Evolutionary conservation across 1,284 basidiomycete species (phyloP), one percentile per base, ranked within the genome.

Genomic region (Ustilago loliicola): DNA sequence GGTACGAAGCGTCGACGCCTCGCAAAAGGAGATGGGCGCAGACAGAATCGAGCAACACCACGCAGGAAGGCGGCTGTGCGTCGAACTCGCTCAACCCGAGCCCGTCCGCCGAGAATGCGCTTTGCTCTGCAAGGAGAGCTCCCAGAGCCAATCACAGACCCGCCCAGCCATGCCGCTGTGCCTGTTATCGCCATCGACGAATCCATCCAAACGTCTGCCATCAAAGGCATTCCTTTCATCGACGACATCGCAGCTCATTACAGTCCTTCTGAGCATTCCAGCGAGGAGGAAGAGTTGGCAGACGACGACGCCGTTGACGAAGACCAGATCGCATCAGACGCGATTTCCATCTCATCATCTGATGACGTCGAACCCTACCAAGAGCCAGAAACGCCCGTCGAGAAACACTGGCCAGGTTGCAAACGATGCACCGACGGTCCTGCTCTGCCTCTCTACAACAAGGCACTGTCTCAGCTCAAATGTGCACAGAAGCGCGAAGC

Each of bases 351-450:
- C 27, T 47, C 36, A 36, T 69, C 67, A 6, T 63, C 51, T 58
- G 69, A 72, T 15, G 61, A 53, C 1, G 30, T 30, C 2, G 62
- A 67, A 6, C 19, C 45, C 13, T 72, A 72, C 36, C 17, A 68
- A 23, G 55, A 61, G 32, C 70, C 75, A 2, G 50, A 72, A 17
- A 30, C 61, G 45, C 30, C 52, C 11, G 29, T 72, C 54, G 66
- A 76, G 21, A 50, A 54, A 29, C 73, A 80, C 62, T 77, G 70
- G 70, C 58, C 57, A 5, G 50, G 19, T 3, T 80, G 77, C 61
- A 69, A 69, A 34, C 61, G 68, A 13, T 80, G 77, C 60, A 48
- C 29, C 0, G 77, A 73, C 27, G 59, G 63, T 13, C 77, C 77
- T 0, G 51, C 70, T 15, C 38, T 72, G 32, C 70, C 61, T 19